Conservation (phyloP, 805 yeast genomes). For the Saccharomycopsis malanga region DNA sequence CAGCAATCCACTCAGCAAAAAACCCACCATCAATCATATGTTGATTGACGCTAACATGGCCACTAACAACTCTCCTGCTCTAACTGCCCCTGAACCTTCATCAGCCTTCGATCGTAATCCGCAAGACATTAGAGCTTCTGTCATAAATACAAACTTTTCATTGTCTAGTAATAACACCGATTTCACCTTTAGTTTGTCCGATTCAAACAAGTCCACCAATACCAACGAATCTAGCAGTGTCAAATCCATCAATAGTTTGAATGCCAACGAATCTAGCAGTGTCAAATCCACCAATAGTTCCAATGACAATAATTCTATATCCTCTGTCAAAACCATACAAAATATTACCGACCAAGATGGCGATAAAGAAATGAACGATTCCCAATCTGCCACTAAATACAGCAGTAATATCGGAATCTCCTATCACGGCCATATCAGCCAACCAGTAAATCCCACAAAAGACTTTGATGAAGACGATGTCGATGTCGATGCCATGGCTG, state of each 20-base stretch:
- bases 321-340: constrained; percentile 1
- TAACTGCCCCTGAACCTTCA: background rate
- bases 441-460: constrained; percentile 10
- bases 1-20: constrained; percentile 10
- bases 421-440: constrained; percentile 20
- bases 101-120: background rate
- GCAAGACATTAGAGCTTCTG: constrained; percentile 2
- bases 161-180: constrained; percentile 1
- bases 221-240: background rate
- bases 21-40: constrained; percentile 19
- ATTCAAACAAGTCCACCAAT: background rate
- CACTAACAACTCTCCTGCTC: background rate
- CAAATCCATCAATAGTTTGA: background rate
- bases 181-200: constrained; percentile 4
- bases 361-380: background rate
- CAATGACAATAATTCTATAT: background rate
- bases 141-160: constrained; percentile 11
- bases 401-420: constrained; percentile 19
- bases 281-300: background rate
- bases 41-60: background rate
- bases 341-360: background rate
- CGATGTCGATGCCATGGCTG: constrained; percentile 9
- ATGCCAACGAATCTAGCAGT: background rate
- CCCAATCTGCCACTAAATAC: background rate
- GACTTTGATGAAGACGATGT: background rate